Evolutionary conservation across 2,329 filamentous ascomycete genomes (phyloP), one percentile per base, ranked within the genome.

Genomic region (Fusarium euwallaceae): DNA sequence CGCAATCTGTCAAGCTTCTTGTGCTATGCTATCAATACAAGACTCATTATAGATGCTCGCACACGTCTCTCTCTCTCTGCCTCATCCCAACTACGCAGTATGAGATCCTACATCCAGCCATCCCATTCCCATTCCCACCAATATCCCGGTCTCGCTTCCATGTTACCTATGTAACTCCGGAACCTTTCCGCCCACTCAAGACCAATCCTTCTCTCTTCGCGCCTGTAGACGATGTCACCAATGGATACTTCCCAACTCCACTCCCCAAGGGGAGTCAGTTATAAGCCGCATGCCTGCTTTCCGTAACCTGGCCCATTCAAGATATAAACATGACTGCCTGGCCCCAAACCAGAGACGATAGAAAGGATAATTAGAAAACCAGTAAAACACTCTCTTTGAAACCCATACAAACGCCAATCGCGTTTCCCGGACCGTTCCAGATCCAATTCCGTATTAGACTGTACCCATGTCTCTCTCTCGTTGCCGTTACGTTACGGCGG

Each of bases 311-410:
- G 43, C 34, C 43, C 56, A 62, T 22, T 37, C 43, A 56, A 37
- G 36, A 63, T 45, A 61, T 37, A 48, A 64, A 24, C 60, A 43
- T 39, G 51, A 39, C 34, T 20, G 53, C 45, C 56, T 24, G 59
- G 65, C 64, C 64, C 64, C 60, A 70, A 70, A 74, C 71, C 66
- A 56, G 69, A 78, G 71, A 76, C 68, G 76, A 66, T 37, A 66
- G 66, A 69, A 66, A 70, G 69, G 66, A 70, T 66, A 24, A 69
- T 64, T 56, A 63, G 34, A 27, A 27, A 64, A 61, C 39, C 67
- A 67, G 62, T 17, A 75, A 75, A 74, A 65, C 69, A 64, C 69
- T 61, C 53, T 69, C 48, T 61, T 61, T 71, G 61, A 61, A 73
- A 71, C 70, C 67, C 73, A 75, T 45, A 61, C 67, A 74, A 72